Percentiles rank a stretch among this genome's conserved stretches.
Conservation (phyloP, 2,329 filamentous ascomycete species). For the Rhynchosporium agropyri region DNA sequence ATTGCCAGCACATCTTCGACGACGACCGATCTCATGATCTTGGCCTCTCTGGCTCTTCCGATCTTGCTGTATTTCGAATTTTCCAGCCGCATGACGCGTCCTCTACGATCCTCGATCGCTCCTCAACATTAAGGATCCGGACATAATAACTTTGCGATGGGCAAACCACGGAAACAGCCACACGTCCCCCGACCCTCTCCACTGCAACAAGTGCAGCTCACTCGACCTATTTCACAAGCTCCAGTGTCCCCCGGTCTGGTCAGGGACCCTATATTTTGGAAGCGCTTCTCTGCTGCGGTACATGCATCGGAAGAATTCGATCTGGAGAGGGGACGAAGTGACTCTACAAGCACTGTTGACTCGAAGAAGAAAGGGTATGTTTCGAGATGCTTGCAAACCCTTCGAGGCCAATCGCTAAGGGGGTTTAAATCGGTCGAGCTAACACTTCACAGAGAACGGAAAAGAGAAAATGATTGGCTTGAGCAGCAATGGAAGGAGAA, state of each 20-base stretch:
- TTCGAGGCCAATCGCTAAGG: too few relatives aligned
- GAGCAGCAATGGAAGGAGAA: slow-evolving; percentile 40
- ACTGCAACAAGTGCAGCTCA: slow-evolving; percentile 39
- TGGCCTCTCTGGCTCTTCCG: neutral
- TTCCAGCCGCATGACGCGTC: slow-evolving; percentile 2
- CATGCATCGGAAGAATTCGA: slow-evolving; percentile 37
- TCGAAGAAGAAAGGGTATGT: slow-evolving; percentile 26
- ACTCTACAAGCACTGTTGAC: slow-evolving; percentile 16
- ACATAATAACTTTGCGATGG: slow-evolving; percentile 2
- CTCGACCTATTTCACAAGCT: slow-evolving; percentile 32
- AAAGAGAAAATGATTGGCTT: slow-evolving; percentile 40
- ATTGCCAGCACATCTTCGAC: neutral
- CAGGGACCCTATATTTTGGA: slow-evolving; percentile 43
- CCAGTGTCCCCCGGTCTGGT: slow-evolving; percentile 35
- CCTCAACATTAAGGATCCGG: neutral
- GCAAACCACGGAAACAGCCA: slow-evolving; percentile 17
- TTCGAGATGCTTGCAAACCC: neutral
- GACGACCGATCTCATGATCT: neutral
- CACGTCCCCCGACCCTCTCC: slow-evolving; percentile 39
- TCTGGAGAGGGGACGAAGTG: slow-evolving; percentile 30
- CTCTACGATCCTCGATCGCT: slow-evolving; percentile 1
- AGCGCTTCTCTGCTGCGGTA: slow-evolving; percentile 41
- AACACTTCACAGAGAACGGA: neutral
- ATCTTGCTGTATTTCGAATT: neutral
- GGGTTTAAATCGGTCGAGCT: neutral